Evolutionary conservation across 2,329 filamentous ascomycete genomes (phyloP).

Genomic region (Zymoseptoria tritici): DNA sequence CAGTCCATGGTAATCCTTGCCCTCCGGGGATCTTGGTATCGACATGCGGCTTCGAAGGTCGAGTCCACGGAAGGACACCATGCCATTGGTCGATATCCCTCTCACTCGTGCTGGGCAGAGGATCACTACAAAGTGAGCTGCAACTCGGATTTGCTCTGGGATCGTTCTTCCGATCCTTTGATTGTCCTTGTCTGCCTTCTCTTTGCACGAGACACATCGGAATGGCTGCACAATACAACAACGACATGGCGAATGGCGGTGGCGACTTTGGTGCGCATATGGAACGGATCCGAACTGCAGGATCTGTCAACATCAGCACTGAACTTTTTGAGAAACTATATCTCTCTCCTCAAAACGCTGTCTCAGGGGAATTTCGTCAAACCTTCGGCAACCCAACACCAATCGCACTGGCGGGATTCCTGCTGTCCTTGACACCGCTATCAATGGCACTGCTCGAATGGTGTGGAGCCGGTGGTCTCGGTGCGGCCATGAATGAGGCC

Average conservation of each 20-base stretch:
- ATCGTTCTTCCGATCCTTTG: not conserved
- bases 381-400: constrained; percentile 15
- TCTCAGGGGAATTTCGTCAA: constrained; percentile 1
- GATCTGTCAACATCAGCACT: not conserved
- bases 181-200: not conserved
- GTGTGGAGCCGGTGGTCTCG: constrained; percentile 15
- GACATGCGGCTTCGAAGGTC: no score
- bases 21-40: no score
- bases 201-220: not conserved
- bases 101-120: not conserved
- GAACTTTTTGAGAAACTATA: not conserved
- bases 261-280: not conserved
- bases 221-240: not conserved
- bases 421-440: constrained; percentile 14
- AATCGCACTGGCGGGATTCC: constrained; percentile 14
- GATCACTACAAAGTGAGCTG: not conserved
- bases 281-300: not conserved
- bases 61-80: no score
- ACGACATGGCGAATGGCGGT: not conserved
- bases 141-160: not conserved
- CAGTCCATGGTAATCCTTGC: no score
- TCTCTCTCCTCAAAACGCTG: constrained; percentile 4
- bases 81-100: no score
- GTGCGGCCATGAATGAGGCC: constrained; percentile 1
- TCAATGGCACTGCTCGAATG: constrained; percentile 16